Evolutionary conservation across 306 rosid species (phyloP), one percentile per base, ranked within the genome.

Genomic region (Prinsepia uniflora): DNA sequence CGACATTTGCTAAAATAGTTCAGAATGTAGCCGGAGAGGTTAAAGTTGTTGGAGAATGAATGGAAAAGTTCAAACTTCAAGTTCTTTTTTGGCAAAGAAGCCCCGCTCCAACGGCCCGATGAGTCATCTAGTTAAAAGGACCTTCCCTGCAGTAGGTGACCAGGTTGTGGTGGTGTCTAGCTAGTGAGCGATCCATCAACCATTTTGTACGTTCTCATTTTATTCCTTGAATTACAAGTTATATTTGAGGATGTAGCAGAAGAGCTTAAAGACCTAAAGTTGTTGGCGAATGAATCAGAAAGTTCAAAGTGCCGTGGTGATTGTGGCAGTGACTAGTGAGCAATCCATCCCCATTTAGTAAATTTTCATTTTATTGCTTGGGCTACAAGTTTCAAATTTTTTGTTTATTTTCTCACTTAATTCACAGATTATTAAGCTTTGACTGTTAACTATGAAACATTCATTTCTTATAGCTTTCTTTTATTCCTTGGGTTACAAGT

Each of bases 1-100:
- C 39, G 22, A 36, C 8, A 36, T 36, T 40, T 10, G 41, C 45
- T 52, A 67, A 52, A 65, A 50, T 36, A 52, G 20, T 14, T 86
- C 79, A 52, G 47, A 92, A 89, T 68, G 72, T 89, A 12, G 83
- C 96, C 0, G 92, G 96, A 63, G 87, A 87, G 78, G 45, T 89
- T 10, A 74, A 75, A 11, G 84, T 75, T 73, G 73, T 87, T 54
- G 96, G 92, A 77, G 60, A 83, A 5, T 81, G 81, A 56, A 85
- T 87, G 47, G 82, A 71, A 36, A 79, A 80, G 63, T 79, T 87
- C 61, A 76, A 82, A 24, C 30, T 24, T 24, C 30, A 24, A 24
- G 30, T 24, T 24, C 30, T 24, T 24, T 24, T 24, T 24, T 24
- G 30, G 30, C 30, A 24, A 24, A 24, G 30, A 24, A 24, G 30